A percentile compares a stretch with the other conserved stretches of the same genome.
Conservation (phyloP, 768 basidiomycete species). For the Cantharellus cinnabarinus region DNA sequence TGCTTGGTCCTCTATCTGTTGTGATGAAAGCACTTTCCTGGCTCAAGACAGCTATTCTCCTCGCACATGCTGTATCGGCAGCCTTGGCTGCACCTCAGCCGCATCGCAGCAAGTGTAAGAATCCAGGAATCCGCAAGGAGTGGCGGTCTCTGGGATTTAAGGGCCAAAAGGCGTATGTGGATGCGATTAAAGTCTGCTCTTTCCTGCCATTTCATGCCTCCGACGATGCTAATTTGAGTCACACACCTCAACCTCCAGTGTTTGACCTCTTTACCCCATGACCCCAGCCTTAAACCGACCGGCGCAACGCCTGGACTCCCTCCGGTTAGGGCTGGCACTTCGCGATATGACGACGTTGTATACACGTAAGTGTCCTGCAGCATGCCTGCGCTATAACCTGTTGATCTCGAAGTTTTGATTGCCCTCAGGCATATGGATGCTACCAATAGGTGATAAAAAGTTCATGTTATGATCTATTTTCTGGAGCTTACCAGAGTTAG, state of each 20-base stretch:
- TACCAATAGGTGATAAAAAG: background rate
- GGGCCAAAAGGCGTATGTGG: background rate
- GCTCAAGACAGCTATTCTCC: too few relatives aligned
- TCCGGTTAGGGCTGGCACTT: background rate
- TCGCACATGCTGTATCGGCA: too few relatives aligned
- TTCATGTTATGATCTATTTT: background rate
- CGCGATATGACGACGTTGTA: background rate
- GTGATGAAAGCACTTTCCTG: too few relatives aligned
- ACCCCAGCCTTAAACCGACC: background rate
- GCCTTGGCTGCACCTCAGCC: too few relatives aligned
- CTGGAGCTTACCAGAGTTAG: background rate
- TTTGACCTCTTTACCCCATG: background rate
- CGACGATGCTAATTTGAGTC: background rate
- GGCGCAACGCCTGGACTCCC: background rate
- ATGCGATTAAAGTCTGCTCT: background rate
- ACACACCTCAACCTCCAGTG: background rate
- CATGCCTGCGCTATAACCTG: background rate
- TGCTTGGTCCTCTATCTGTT: too few relatives aligned
- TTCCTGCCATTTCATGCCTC: background rate
- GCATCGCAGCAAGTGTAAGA: background rate
- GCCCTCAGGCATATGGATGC: slow-evolving; percentile 1
- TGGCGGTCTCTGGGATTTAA: background rate
- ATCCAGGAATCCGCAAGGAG: slow-evolving; percentile 1
- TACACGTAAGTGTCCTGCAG: background rate
- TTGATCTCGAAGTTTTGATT: background rate